Base-by-base conservation (phyloP, 208 protist species). In the Leishmania gerbilli region DNA sequence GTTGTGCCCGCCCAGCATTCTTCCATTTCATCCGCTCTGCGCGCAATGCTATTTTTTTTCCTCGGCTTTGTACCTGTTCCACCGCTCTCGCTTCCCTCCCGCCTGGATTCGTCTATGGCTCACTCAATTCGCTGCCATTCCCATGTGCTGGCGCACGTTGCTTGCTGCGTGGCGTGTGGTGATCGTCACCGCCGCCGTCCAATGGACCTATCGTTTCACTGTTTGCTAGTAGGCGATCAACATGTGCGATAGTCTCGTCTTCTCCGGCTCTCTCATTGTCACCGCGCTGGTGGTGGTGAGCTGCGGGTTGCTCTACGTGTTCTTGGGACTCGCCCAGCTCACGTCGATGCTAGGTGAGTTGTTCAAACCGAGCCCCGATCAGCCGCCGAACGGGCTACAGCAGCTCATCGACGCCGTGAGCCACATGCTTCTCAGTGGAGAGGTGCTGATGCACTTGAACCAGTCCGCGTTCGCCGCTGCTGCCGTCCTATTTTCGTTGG, bases 401-500 rank as follows among this genome's bases (percentile, higher is more conserved):
- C 53, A 81, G 37, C 24, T 82, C 15, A 15, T 85, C 19, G 42
- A 40, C 13, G 42, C n/a, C 13, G 31, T 82, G 27, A 58, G 17
- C 27, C 74, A 68, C 42, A 31, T 45, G 8, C 47, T 82, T 8
- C 49, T 69, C 27, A 79, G 77, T 3, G 82, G 74, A 3, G 71
- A 78, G 45, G 62, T 40, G 1, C 72, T 79, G 34, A 68, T 67
- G 62, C 71, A 75, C 64, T 67, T 85, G 40, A 85, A 79, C 51
- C 82, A 85, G 45, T 81, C 82, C n/a, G 77, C 65, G 15, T 81
- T 85, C 69, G 82, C 82, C 34, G 77, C 77, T 3, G 75, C 79
- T 0, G 85, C 79, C 55, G 51, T 90, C 51, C 81, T 87, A 19
- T 74, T 88, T 24, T n/a, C 77, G 1, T 72, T 92, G 45, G 79